Percentiles rank a stretch among this genome's conserved stretches.
Conservation (phyloP, 2,329 filamentous ascomycete genomes). For the Apiospora saccharicola region DNA sequence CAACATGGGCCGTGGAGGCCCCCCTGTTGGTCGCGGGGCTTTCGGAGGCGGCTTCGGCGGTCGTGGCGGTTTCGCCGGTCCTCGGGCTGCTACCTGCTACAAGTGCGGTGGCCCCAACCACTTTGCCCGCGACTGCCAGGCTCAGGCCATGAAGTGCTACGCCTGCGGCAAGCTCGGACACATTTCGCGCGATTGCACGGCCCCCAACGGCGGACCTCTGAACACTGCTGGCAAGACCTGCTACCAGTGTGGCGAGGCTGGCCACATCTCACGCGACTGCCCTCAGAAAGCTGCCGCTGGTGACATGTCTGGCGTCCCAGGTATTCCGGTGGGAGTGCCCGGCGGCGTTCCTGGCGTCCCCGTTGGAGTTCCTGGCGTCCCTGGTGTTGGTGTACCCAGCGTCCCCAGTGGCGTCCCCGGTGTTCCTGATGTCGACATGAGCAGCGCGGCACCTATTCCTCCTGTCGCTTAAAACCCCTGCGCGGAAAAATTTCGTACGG, state of each 20-base stretch:
- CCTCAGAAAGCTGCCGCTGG: conserved; percentile 71
- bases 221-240: conserved; percentile 98
- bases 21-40: conserved; percentile 74
- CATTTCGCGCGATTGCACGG: conserved; percentile 93
- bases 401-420: conserved; percentile 2
- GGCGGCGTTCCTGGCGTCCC: conserved; percentile 13
- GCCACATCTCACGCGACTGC: conserved; percentile 96
- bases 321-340: background rate
- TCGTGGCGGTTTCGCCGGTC: conserved; percentile 78
- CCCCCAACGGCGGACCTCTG: conserved; percentile 92
- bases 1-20: conserved; percentile 69
- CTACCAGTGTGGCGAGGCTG: conserved; percentile 95
- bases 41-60: conserved; percentile 66
- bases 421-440: conserved; percentile 39
- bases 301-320: conserved; percentile 47
- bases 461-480: conserved; percentile 40
- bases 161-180: conserved; percentile 95
- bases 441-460: conserved; percentile 36
- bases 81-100: conserved; percentile 75
- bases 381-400: background rate
- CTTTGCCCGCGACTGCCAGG: conserved; percentile 97
- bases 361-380: conserved; percentile 12
- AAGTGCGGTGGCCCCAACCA: conserved; percentile 91
- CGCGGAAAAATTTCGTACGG: background rate
- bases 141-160: conserved; percentile 98